These are phyloP conservation scores for Rosa chinensis DNA, from an alignment of 306 rosid genomes.

Conservation along the genomic window DNA sequence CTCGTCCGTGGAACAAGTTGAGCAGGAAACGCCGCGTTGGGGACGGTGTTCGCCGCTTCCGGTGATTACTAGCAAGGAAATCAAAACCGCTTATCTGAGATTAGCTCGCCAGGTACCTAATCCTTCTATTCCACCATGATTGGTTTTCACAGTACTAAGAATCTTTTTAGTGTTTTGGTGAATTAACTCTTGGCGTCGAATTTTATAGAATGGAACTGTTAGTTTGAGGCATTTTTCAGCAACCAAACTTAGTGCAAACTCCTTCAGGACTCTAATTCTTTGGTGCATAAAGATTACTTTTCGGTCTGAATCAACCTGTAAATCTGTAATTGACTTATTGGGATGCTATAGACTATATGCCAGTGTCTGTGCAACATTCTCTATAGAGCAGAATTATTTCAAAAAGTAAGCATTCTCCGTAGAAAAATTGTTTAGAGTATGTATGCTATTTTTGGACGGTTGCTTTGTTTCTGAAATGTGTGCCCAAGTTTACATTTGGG, in stretches of 20 bases:
- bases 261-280: no score
- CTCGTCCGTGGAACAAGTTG: slow-evolving; percentile 8
- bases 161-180: not conserved
- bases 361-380: not conserved
- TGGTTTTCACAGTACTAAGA: not conserved
- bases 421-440: not conserved
- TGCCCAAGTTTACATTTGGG: not conserved
- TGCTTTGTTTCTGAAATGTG: not conserved
- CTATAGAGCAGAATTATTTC: not conserved
- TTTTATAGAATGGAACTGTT: no score
- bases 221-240: no score
- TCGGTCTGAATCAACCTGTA: no score
- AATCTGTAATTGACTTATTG: no score
- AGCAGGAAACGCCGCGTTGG: slow-evolving; percentile 43
- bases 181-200: no score
- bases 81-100: slow-evolving; percentile 88
- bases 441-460: not conserved
- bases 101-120: slow-evolving; percentile 90
- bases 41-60: slow-evolving; percentile 58
- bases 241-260: no score
- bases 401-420: not conserved
- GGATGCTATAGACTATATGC: not conserved
- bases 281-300: no score
- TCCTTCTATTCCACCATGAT: not conserved
- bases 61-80: slow-evolving; percentile 79